Conservation (phyloP, 2,329 filamentous ascomycete species). For the Fusarium nurragi region DNA sequence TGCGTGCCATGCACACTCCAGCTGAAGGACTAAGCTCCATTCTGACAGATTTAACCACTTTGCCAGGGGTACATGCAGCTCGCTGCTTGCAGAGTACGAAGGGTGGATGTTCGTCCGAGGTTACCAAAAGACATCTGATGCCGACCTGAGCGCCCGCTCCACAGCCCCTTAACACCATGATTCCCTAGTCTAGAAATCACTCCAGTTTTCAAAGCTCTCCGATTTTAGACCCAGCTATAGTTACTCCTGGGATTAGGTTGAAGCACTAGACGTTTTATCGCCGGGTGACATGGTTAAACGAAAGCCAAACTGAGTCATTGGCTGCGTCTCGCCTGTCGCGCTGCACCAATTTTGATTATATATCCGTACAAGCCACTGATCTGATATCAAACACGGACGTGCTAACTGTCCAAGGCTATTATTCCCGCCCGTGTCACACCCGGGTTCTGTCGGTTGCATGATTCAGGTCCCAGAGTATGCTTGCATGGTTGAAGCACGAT, state of each 20-base stretch:
- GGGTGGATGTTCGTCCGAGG: constrained; percentile 6
- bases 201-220: not conserved
- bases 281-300: not conserved
- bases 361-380: not conserved
- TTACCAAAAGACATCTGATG: constrained; percentile 1
- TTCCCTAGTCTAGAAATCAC: not conserved
- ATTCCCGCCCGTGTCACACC: not conserved
- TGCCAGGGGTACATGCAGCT: not conserved
- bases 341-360: not conserved
- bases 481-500: not conserved
- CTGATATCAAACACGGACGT: not conserved
- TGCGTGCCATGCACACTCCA: constrained; percentile 1
- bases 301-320: constrained; percentile 12
- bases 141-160: not conserved
- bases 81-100: not conserved
- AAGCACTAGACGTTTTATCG: not conserved
- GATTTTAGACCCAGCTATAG: not conserved
- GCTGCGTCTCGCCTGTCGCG: not conserved
- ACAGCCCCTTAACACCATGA: not conserved
- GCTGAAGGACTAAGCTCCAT: constrained; percentile 8
- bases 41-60: not conserved
- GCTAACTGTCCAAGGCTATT: constrained; percentile 8
- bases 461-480: not conserved
- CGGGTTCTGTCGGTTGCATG: constrained; percentile 14
- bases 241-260: not conserved